phyloP scores from a whole-genome alignment of 2,329 filamentous ascomycete species.

The Pyricularia sp. region DNA sequence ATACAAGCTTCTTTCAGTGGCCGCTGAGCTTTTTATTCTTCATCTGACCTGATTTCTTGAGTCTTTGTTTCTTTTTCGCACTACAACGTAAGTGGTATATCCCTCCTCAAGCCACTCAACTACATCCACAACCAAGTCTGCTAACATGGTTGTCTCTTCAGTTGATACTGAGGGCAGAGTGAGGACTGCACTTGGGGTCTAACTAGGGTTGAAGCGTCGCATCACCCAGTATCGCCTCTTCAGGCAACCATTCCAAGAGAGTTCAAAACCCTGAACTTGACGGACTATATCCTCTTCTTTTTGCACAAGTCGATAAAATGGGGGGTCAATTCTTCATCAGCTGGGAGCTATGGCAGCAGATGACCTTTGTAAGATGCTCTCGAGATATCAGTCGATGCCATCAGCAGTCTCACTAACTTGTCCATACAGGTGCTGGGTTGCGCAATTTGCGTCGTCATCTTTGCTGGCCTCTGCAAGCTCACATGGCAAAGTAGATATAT shows the following conservation, averaged over 20 bases:
- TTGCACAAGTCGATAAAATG: slow-evolving; percentile 18
- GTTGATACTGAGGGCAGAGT: not conserved
- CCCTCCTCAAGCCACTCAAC: not conserved
- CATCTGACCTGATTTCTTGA: not conserved
- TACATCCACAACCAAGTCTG: not conserved
- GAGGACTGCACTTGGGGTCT: not conserved
- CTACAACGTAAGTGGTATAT: not conserved
- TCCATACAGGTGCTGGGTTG: slow-evolving; percentile 58
- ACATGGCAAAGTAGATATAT: slow-evolving; percentile 47
- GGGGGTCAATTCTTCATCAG: slow-evolving; percentile 47
- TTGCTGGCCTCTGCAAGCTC: slow-evolving; percentile 59
- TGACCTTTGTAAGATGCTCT: slow-evolving; percentile 66
- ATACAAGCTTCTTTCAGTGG: not conserved
- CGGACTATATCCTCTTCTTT: not conserved
- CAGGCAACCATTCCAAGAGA: not conserved
- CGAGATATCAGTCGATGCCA: not conserved
- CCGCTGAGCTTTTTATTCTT: not conserved
- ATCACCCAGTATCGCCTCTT: not conserved
- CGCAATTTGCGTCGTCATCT: slow-evolving; percentile 61
- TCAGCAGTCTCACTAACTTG: slow-evolving; percentile 5
- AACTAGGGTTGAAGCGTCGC: not conserved
- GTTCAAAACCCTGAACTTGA: not conserved
- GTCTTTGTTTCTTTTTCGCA: not conserved
- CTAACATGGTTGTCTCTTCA: not conserved
- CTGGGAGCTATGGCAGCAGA: slow-evolving; percentile 81